Evolutionary conservation across 495 filamentous ascomycete species (phyloP).

Genomic region (Durotheca rogersii): DNA sequence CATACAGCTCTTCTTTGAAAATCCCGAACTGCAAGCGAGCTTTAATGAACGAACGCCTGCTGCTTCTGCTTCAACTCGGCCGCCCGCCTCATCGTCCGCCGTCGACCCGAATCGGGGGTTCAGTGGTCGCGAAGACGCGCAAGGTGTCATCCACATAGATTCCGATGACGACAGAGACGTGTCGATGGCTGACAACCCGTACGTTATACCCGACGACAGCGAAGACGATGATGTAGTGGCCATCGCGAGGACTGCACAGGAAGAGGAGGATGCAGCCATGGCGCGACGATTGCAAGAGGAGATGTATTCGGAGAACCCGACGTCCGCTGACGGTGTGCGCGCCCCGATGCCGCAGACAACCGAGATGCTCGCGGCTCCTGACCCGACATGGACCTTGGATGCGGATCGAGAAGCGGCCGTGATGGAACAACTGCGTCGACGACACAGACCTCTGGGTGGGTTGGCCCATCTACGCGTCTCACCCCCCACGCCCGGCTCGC

Average conservation of each 20-base stretch:
- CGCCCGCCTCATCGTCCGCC: conserved; percentile 17
- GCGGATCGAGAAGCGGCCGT: conserved; percentile 61
- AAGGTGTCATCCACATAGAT: conserved; percentile 69
- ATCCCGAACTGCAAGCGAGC: conserved; percentile 62
- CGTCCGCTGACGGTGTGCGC: conserved; percentile 65
- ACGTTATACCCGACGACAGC: conserved; percentile 31
- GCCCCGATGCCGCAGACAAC: conserved; percentile 90
- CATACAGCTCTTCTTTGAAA: conserved; percentile 85
- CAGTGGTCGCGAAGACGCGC: conserved; percentile 51
- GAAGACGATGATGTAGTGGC: conserved; percentile 42
- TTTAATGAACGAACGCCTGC: conserved; percentile 41
- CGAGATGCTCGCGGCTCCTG: conserved; percentile 82
- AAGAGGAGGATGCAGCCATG: conserved; percentile 92
- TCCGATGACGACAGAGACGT: conserved; percentile 63
- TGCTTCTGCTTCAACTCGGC: conserved; percentile 28
- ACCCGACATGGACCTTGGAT: conserved; percentile 47
- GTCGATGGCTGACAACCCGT: conserved; percentile 39
- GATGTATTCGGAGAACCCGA: conserved; percentile 63
- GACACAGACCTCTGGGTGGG: conserved; percentile 50
- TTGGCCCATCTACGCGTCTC: not conserved
- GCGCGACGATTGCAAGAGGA: conserved; percentile 89
- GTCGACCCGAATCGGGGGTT: conserved; percentile 26
- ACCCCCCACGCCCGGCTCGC: conserved; percentile 5
- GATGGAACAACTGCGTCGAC: conserved; percentile 63
- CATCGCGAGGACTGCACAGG: conserved; percentile 44